These are phyloP conservation scores for Saksenaea oblongispora DNA, from an alignment of 371 early-diverging fungal genomes.

Conservation along the genomic window DNA sequence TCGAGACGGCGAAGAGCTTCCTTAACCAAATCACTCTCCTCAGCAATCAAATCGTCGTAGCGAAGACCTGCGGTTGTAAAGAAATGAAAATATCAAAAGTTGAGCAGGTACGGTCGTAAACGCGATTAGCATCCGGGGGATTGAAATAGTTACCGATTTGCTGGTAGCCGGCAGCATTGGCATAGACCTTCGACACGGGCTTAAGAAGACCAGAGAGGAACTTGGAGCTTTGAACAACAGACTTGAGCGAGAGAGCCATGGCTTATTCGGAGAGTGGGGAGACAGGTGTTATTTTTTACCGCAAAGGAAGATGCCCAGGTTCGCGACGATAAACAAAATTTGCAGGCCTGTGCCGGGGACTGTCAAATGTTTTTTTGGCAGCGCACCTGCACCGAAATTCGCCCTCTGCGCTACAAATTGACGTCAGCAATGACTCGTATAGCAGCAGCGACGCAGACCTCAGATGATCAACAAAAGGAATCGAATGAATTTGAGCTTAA, in stretches of 20 bases:
- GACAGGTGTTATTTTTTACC: not conserved
- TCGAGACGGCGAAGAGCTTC: constrained; percentile 90
- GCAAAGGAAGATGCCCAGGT: not conserved
- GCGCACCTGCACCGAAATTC: no score
- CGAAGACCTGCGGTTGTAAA: constrained; percentile 67
- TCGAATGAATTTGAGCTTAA: no score
- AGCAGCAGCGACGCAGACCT: no score
- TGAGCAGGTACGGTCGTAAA: constrained; percentile 19
- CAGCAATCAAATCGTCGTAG: constrained; percentile 91
- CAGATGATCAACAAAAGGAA: no score
- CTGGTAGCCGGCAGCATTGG: constrained; percentile 78
- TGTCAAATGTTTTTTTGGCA: no score
- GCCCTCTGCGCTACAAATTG: not conserved
- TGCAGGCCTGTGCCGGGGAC: constrained; percentile 1
- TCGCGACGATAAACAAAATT: not conserved
- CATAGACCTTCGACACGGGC: constrained; percentile 74
- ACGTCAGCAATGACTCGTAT: no score
- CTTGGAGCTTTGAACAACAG: constrained; percentile 62
- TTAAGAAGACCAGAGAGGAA: constrained; percentile 64
- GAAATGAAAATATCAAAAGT: not conserved
- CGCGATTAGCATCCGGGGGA: constrained; percentile 67
- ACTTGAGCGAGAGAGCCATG: constrained; percentile 50
- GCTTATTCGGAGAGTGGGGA: not conserved
- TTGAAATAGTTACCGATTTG: constrained; percentile 64
- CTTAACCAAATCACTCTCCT: constrained; percentile 81